Evolutionary conservation across 345 rosid species (phyloP), one percentile per base, ranked within the genome.

Genomic region (Hirschfeldia incana): DNA sequence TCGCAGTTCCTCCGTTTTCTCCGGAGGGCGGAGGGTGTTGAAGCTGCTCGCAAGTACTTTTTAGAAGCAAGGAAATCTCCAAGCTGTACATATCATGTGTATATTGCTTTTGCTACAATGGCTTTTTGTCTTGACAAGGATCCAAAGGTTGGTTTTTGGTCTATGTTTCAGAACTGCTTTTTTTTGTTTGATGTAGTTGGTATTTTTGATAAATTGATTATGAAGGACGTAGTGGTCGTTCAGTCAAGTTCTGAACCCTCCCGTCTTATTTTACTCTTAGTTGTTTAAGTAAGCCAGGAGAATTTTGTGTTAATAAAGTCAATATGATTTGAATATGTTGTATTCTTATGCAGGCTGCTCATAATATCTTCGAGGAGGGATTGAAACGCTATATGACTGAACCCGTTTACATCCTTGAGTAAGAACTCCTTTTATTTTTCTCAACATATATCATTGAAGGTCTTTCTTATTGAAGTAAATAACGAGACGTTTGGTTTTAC

Each of bases 31-130:
- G 98, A 94, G 84, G 98, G 98, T 67, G 89, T 90, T 78, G 98
- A 94, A 87, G 91, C 94, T 77, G 97, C 98, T 75, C 97, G 97
- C 70, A 94, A 94, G 87, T 92, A 92, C 81, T 94, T 94, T 78
- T 76, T 92, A 69, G 98, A 92, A 69, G 90, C 93, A 69, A 88
- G 88, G 74, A 93, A 94, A 83, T 92, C 94, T 74, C 93, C 94
- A 33, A 84, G 81, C 80, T 94, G 91, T 82, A 85, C 97, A 16
- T 90, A 91, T 78, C 98, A 94, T 82, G 94, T 94, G 73, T 94
- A 87, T 78, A 93, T 94, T 76, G 97, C 98, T 33, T 92, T 90
- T 85, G 98, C 97, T 26, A 86, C 83, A 73, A 89, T 94, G 92
- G 97, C 90, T 17, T 90, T 91, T 83, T 92, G 98, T 85, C 90